Percentiles rank a stretch among this genome's conserved stretches.
Conservation (phyloP, 139 green algal species). For the Coelastrella sp. region DNA sequence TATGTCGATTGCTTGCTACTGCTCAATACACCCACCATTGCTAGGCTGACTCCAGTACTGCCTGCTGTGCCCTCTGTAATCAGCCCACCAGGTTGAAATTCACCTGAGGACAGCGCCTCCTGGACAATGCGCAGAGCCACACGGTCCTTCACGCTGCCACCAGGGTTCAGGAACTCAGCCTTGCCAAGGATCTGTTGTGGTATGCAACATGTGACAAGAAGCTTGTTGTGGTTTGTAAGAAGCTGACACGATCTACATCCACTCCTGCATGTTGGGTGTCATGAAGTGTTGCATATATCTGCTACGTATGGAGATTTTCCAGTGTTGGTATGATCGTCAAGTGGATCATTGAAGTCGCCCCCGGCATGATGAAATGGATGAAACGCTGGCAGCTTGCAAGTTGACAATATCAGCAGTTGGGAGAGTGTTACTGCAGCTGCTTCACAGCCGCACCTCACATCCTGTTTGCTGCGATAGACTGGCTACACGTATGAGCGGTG, state of each 20-base stretch:
- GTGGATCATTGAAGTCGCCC: too few relatives aligned
- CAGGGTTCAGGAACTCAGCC: constrained; percentile 95
- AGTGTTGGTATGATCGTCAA: too few relatives aligned
- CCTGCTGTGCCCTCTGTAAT: constrained; percentile 94
- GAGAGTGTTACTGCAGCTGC: neutral
- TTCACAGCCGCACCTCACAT: constrained; percentile 68
- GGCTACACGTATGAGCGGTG: constrained; percentile 79
- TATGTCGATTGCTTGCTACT: neutral
- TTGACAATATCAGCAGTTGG: neutral
- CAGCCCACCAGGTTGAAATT: constrained; percentile 76
- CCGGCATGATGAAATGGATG: too few relatives aligned
- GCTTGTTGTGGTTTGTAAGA: too few relatives aligned
- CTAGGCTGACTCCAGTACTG: constrained; percentile 90
- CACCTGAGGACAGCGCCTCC: constrained; percentile 72
- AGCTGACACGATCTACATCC: neutral
- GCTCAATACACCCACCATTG: constrained; percentile 72
- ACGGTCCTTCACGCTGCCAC: constrained; percentile 92
- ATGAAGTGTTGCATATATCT: too few relatives aligned
- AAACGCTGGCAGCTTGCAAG: too few relatives aligned
- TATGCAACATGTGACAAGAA: neutral
- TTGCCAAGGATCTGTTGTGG: constrained; percentile 87
- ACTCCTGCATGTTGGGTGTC: too few relatives aligned
- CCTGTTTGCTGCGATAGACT: constrained; percentile 83
- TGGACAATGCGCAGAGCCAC: constrained; percentile 89
- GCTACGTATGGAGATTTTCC: too few relatives aligned